phyloP scores from a whole-genome alignment of 805 yeast genomes.

The Starmerella geochares region DNA sequence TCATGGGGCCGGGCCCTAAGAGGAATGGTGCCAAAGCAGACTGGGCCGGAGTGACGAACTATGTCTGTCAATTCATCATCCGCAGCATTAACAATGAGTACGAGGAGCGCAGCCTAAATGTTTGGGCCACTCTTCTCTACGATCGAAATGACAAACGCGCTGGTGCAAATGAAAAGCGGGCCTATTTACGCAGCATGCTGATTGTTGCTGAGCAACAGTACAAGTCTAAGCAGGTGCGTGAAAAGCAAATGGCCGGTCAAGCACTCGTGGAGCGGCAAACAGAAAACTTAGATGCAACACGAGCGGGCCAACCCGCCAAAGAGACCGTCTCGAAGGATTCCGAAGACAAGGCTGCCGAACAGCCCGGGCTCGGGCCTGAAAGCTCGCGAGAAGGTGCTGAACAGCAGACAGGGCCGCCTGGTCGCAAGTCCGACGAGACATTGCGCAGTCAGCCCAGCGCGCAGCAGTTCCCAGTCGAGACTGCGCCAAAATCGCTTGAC shows the following conservation, averaged over 20 bases:
- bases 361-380: too few relatives aligned
- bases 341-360: too few relatives aligned
- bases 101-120: conserved; percentile 11
- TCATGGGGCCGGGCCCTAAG: conserved; percentile 17
- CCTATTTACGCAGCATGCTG: conserved; percentile 17
- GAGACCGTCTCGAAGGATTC: too few relatives aligned
- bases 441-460: too few relatives aligned
- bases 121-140: conserved; percentile 19
- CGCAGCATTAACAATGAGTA: neutral
- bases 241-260: neutral
- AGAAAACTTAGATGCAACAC: neutral
- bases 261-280: neutral
- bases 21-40: conserved; percentile 1
- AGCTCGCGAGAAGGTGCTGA: too few relatives aligned
- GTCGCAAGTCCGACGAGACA: too few relatives aligned
- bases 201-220: conserved; percentile 8
- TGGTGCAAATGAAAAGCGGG: conserved; percentile 18
- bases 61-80: conserved; percentile 13
- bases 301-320: too few relatives aligned
- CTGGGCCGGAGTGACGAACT: conserved; percentile 2
- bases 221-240: neutral
- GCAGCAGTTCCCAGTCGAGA: too few relatives aligned
- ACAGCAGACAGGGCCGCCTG: too few relatives aligned
- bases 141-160: conserved; percentile 18
- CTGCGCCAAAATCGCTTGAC: too few relatives aligned